phyloP scores from a whole-genome alignment of 2,329 filamentous ascomycete species.

The Aspergillus phoenicis region DNA sequence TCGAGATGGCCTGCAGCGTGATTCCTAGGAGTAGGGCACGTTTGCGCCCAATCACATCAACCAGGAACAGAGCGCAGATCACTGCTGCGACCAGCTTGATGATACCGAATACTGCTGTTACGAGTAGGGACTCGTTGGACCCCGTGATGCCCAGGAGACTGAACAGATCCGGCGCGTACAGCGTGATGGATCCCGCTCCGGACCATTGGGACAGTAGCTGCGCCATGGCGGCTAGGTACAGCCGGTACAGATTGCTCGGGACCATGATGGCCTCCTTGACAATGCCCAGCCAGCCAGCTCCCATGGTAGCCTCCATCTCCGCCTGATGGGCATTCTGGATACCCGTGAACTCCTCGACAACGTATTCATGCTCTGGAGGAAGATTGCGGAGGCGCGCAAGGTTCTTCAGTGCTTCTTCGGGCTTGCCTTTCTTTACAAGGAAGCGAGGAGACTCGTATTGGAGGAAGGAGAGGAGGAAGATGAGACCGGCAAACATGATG shows the following conservation, averaged over 20 bases:
- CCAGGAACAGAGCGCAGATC: conserved; percentile 73
- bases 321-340: conserved; percentile 69
- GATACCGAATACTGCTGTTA: conserved; percentile 75
- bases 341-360: conserved; percentile 62
- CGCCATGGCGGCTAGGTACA: conserved; percentile 68
- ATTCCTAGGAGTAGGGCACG: conserved; percentile 64
- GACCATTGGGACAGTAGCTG: conserved; percentile 77
- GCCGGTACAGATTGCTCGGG: conserved; percentile 69
- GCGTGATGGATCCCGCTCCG: conserved; percentile 72
- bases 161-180: conserved; percentile 76
- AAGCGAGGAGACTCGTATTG: conserved; percentile 71
- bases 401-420: conserved; percentile 49
- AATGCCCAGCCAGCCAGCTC: conserved; percentile 64
- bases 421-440: conserved; percentile 65
- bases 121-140: conserved; percentile 68
- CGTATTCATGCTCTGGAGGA: conserved; percentile 61
- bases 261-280: conserved; percentile 69
- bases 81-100: conserved; percentile 70
- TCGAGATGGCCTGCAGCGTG: conserved; percentile 60
- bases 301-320: conserved; percentile 71
- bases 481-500: conserved; percentile 74
- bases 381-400: conserved; percentile 63
- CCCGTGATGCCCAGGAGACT: conserved; percentile 70
- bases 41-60: conserved; percentile 77
- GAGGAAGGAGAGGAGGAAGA: conserved; percentile 69